Evolutionary conservation across 106 monocot species (phyloP).

Genomic region (Apostasia shenzhenica): DNA sequence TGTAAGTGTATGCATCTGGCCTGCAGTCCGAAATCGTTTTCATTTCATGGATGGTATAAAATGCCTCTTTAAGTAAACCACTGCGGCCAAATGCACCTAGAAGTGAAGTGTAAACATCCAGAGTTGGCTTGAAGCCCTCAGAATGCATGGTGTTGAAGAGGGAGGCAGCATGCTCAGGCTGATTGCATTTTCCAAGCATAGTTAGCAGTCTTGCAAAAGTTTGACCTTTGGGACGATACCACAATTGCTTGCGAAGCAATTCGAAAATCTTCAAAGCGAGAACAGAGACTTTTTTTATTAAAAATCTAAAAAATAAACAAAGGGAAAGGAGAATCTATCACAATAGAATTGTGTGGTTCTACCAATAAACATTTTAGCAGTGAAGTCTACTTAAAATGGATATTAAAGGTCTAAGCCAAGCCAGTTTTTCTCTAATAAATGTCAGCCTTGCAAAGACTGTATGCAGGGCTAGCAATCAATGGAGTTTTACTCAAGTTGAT

Average conservation of each 20-base stretch:
- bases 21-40: slow-evolving; percentile 65
- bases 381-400: too few relatives aligned
- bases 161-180: slow-evolving; percentile 47
- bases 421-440: too few relatives aligned
- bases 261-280: slow-evolving; percentile 54
- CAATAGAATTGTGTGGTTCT: background rate
- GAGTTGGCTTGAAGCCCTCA: slow-evolving; percentile 71
- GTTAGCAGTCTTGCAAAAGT: slow-evolving; percentile 72
- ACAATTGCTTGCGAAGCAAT: slow-evolving; percentile 68
- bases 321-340: background rate
- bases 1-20: slow-evolving; percentile 78
- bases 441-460: too few relatives aligned
- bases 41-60: slow-evolving; percentile 69
- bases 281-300: background rate
- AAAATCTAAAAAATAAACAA: slow-evolving; percentile 1
- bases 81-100: slow-evolving; percentile 62
- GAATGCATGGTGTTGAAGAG: slow-evolving; percentile 75
- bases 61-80: slow-evolving; percentile 58
- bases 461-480: too few relatives aligned
- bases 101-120: slow-evolving; percentile 91
- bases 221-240: slow-evolving; percentile 78
- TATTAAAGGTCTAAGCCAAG: too few relatives aligned
- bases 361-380: too few relatives aligned
- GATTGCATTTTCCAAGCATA: slow-evolving; percentile 73
- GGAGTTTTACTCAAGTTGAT: too few relatives aligned